Percentiles rank a stretch among this genome's conserved stretches.
Evolutionary conservation across 805 yeast genomes (phyloP).

Genomic region (Candida montana): DNA sequence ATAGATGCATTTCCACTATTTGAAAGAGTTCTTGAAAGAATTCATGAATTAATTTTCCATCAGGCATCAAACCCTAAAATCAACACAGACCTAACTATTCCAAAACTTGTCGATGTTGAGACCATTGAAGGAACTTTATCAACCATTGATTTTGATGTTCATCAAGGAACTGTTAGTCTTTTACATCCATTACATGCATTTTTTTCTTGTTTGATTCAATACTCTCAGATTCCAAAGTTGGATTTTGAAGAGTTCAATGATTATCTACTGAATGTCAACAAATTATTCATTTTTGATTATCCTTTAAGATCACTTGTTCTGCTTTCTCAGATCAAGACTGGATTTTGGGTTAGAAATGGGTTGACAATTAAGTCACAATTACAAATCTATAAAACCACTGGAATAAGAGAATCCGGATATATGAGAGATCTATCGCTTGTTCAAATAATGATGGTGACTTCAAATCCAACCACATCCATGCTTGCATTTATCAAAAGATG

Average conservation of each 20-base stretch:
- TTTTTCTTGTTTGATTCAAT: slow-evolving; percentile 65
- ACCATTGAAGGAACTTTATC: slow-evolving; percentile 21
- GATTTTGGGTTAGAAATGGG: slow-evolving; percentile 95
- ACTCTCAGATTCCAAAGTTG: slow-evolving; percentile 22
- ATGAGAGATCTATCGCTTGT: slow-evolving; percentile 69
- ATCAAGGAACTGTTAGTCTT: slow-evolving; percentile 52
- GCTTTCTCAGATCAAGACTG: slow-evolving; percentile 78
- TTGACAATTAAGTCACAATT: slow-evolving; percentile 72
- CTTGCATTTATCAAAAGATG: slow-evolving; percentile 62
- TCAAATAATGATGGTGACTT: slow-evolving; percentile 54
- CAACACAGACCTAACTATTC: slow-evolving; percentile 8
- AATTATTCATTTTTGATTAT: slow-evolving; percentile 39
- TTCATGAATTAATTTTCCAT: slow-evolving; percentile 1
- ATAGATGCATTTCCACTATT: slow-evolving; percentile 1
- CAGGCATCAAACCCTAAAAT: background rate
- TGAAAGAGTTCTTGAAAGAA: slow-evolving; percentile 10
- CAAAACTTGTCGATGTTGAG: slow-evolving; percentile 11
- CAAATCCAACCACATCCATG: slow-evolving; percentile 51
- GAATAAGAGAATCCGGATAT: slow-evolving; percentile 78
- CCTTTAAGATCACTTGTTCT: slow-evolving; percentile 73
- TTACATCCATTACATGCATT: slow-evolving; percentile 78
- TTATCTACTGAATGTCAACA: slow-evolving; percentile 4
- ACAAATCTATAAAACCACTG: slow-evolving; percentile 70
- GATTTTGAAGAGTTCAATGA: slow-evolving; percentile 5
- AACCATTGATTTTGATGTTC: slow-evolving; percentile 38